These are phyloP conservation scores for Tolypocladium pustulatum DNA, from an alignment of 2,329 filamentous ascomycete species.

Conservation along the genomic window DNA sequence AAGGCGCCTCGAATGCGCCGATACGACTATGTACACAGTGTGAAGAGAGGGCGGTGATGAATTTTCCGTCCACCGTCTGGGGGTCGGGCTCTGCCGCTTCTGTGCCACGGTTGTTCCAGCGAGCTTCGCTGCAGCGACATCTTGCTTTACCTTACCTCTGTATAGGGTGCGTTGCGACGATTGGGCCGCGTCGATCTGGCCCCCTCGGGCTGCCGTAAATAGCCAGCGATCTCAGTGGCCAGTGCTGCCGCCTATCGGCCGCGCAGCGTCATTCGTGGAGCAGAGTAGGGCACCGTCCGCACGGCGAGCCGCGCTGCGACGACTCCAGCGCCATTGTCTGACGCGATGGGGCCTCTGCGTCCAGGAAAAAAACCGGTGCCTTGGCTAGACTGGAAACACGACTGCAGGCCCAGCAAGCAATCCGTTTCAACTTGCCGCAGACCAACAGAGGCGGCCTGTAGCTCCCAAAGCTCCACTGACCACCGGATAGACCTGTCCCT, in stretches of 20 bases:
- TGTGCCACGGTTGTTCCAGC: neutral
- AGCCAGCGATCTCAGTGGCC: neutral
- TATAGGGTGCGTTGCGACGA: neutral
- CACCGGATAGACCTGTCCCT: neutral
- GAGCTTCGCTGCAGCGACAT: neutral
- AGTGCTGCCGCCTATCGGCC: neutral
- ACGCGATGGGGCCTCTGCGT: neutral
- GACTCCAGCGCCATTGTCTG: neutral
- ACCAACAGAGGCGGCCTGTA: neutral
- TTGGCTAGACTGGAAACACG: neutral
- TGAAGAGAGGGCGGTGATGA: neutral
- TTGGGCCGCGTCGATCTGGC: neutral
- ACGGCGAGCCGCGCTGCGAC: neutral
- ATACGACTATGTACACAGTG: neutral
- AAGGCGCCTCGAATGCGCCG: neutral
- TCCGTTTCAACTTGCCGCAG: neutral
- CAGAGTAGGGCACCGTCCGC: neutral
- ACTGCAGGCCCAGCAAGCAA: neutral
- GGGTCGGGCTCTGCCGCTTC: neutral
- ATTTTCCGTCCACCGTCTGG: neutral
- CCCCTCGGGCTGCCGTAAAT: neutral
- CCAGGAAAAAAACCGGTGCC: neutral
- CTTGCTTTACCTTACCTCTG: no score
- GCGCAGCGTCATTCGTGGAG: neutral
- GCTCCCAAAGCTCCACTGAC: neutral